These are phyloP conservation scores for Aspergillus ochraceoroseus DNA, from an alignment of 2,329 filamentous ascomycete genomes.

Conservation along the genomic window DNA sequence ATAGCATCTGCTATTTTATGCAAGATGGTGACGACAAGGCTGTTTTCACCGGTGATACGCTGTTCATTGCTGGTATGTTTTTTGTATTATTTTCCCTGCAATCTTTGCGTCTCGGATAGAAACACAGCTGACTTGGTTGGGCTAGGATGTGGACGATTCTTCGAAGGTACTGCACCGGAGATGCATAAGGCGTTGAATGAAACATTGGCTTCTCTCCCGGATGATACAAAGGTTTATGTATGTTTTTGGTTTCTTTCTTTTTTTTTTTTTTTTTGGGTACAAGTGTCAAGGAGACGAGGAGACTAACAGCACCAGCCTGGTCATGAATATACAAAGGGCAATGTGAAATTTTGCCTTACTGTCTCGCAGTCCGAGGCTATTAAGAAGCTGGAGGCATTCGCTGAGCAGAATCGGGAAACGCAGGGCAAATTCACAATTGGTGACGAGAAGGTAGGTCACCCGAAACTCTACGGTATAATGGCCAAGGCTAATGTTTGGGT, in stretches of 20 bases:
- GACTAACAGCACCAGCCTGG: slow-evolving; percentile 75
- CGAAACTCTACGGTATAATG: neutral
- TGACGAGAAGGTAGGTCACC: slow-evolving; percentile 76
- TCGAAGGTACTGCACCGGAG: slow-evolving; percentile 81
- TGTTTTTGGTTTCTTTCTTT: slow-evolving; percentile 34
- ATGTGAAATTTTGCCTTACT: slow-evolving; percentile 79
- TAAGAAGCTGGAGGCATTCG: slow-evolving; percentile 70
- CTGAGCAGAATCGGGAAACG: slow-evolving; percentile 75
- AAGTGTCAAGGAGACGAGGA: too few species aligned
- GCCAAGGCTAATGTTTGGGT: neutral
- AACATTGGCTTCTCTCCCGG: slow-evolving; percentile 71
- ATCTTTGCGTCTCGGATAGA: neutral
- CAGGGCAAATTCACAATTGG: slow-evolving; percentile 95
- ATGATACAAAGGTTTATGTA: slow-evolving; percentile 89
- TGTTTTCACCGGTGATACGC: slow-evolving; percentile 92
- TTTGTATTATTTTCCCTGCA: slow-evolving; percentile 14
- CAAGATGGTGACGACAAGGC: slow-evolving; percentile 68
- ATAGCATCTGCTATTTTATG: slow-evolving; percentile 93
- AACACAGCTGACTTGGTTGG: too few species aligned
- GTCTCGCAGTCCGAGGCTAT: slow-evolving; percentile 71
- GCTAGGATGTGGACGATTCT: slow-evolving; percentile 86
- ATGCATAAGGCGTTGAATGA: slow-evolving; percentile 93
- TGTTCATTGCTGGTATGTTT: slow-evolving; percentile 86
- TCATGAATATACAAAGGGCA: slow-evolving; percentile 97
- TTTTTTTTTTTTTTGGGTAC: neutral